Conservation (phyloP, 2,329 filamentous ascomycete genomes). For the Cercospora zeae-maydis region DNA sequence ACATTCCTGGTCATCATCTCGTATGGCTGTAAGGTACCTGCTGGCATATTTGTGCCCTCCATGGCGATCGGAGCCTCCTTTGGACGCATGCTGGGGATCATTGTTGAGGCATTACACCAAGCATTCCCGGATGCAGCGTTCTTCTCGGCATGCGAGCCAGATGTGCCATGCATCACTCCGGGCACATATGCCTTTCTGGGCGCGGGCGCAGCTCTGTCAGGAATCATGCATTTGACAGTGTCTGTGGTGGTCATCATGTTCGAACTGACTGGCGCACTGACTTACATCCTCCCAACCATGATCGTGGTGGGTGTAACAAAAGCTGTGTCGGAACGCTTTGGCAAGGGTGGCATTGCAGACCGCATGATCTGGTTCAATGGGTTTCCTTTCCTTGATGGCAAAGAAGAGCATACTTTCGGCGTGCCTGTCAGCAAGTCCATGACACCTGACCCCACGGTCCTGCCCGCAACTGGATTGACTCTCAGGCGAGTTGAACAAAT, state of each 20-base stretch:
- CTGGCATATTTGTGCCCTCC: slow-evolving; percentile 94
- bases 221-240: slow-evolving; percentile 97
- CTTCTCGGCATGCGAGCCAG: slow-evolving; percentile 83
- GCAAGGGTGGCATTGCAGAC: slow-evolving; percentile 95
- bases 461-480: slow-evolving; percentile 71
- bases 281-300: slow-evolving; percentile 97
- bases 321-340: slow-evolving; percentile 82
- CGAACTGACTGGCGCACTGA: slow-evolving; percentile 92
- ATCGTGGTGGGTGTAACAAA: slow-evolving; percentile 98
- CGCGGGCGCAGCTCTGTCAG: slow-evolving; percentile 83
- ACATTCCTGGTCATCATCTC: slow-evolving; percentile 87
- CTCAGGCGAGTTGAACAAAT: slow-evolving; percentile 74
- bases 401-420: slow-evolving; percentile 95
- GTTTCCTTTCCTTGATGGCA: slow-evolving; percentile 93
- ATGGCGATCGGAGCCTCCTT: slow-evolving; percentile 97
- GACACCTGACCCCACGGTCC: slow-evolving; percentile 69
- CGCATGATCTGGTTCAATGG: slow-evolving; percentile 99
- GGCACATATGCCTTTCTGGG: slow-evolving; percentile 96
- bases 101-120: slow-evolving; percentile 86
- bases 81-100: slow-evolving; percentile 86
- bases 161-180: slow-evolving; percentile 93
- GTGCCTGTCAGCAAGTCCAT: slow-evolving; percentile 83
- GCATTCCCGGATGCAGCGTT: slow-evolving; percentile 76
- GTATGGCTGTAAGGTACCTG: slow-evolving; percentile 96
- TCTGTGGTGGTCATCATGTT: slow-evolving; percentile 99